Percentiles rank a stretch among this genome's conserved stretches.
These are phyloP conservation scores for Rubroshorea leprosula DNA, from an alignment of 345 rosid species.

Conservation along the genomic window DNA sequence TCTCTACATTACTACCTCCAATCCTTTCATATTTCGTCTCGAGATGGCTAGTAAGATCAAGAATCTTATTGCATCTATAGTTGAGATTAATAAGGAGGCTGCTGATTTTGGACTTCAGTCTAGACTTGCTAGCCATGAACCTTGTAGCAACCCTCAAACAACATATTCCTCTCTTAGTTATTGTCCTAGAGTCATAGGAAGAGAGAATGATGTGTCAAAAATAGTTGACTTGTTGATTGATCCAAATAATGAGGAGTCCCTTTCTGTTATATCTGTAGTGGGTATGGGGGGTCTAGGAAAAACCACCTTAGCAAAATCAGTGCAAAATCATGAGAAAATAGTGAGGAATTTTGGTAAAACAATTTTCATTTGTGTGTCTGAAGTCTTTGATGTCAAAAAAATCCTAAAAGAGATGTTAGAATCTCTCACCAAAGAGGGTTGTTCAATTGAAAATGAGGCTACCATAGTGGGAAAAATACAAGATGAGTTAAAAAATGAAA, in stretches of 20 bases:
- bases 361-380: conserved; percentile 17
- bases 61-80: not conserved
- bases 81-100: not conserved
- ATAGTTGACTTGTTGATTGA: not conserved
- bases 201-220: conserved; percentile 1
- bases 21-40: not conserved
- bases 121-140: not conserved
- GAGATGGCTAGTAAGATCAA: conserved; percentile 1
- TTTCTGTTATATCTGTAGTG: conserved; percentile 9
- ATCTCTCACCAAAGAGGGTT: not conserved
- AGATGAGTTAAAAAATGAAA: not conserved
- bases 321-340: not conserved
- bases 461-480: not conserved
- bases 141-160: not conserved
- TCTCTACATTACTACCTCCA: not conserved
- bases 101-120: not conserved
- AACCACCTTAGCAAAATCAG: conserved; percentile 12
- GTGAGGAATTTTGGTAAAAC: conserved; percentile 2
- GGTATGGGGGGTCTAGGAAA: conserved; percentile 25
- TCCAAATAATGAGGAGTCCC: not conserved
- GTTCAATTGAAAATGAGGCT: not conserved
- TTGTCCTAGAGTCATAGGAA: conserved; percentile 8
- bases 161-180: not conserved
- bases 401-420: conserved; percentile 7
- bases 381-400: too few species aligned